Conservation (phyloP, 192 early-diverging fungal genomes). For the Backusella parvicylindrica region DNA sequence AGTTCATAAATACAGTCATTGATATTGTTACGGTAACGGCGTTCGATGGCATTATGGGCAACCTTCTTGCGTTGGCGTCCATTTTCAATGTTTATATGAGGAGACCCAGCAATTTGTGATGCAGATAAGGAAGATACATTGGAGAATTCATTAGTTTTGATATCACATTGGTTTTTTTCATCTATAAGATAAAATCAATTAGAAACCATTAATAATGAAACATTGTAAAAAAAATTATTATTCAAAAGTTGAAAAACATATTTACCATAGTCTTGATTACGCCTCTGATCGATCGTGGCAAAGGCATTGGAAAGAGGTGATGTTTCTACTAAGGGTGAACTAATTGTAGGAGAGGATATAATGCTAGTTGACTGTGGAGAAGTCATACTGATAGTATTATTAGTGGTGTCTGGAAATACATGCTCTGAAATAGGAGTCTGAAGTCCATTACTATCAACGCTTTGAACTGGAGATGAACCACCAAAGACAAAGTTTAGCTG, state of each 20-base stretch:
- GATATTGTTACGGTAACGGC: constrained; percentile 92
- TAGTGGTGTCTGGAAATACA: neutral
- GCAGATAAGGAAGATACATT: neutral
- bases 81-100: neutral
- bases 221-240: neutral
- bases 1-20: constrained; percentile 90
- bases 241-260: neutral
- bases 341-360: neutral
- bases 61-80: constrained; percentile 71
- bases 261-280: neutral
- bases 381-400: neutral
- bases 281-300: neutral
- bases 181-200: neutral
- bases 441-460: neutral
- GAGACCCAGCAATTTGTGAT: neutral
- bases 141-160: neutral
- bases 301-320: neutral
- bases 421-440: neutral
- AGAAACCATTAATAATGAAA: neutral
- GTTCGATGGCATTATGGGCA: constrained; percentile 92
- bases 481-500: neutral
- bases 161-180: neutral
- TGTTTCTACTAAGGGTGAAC: neutral
- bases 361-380: neutral
- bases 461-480: neutral